Evolutionary conservation across 768 basidiomycete species (phyloP), one percentile per base, ranked within the genome.

Genomic region (Nevesoporus exiguus): DNA sequence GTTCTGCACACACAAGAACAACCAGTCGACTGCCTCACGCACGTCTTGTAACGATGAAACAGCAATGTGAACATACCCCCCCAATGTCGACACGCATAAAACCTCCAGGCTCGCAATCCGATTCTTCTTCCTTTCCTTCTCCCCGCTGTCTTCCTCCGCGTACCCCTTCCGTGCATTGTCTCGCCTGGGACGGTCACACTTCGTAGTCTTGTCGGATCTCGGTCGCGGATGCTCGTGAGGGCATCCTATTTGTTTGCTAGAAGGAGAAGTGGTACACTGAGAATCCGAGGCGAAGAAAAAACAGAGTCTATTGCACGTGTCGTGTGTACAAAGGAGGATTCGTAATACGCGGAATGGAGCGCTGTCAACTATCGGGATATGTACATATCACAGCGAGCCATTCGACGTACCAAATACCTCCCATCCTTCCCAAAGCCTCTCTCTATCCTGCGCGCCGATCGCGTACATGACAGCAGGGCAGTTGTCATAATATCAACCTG

Each of bases 391-490:
- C 29, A 1, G 17, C 10, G 31, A 29, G 22, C n/a, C 5, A 8
- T n/a, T 10, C 14, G 27, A 49, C 90, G 53, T 70, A 97, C 96
- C 94, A 62, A 99, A 98, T 7, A 93, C 95, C 59, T 93, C 90
- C 96, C 96, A 98, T 17, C 93, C 92, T 76, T 98, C 97, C 45
- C 85, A 81, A 25, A 98, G 76, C 36, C 96, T 76, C 63, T 92
- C 93, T 30, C 85, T 75, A 75, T 99, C 96, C 59, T 88, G 83
- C 9, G 94, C 93, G 69, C 98, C 97, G 49, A 99, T 84, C 48
- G 98, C 89, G 63, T 91, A 99, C 37, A 90, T 92, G 42, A 98
- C 92, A 8, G 95, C 96, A 69, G 98, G 96, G 59, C 94, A 97
- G 67, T 98, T 93, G 51, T 92, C 88, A 69, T 96, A 98, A 72